Base-by-base conservation (phyloP, 2,329 filamentous ascomycete genomes). In the Tolypocladium nubicola region DNA sequence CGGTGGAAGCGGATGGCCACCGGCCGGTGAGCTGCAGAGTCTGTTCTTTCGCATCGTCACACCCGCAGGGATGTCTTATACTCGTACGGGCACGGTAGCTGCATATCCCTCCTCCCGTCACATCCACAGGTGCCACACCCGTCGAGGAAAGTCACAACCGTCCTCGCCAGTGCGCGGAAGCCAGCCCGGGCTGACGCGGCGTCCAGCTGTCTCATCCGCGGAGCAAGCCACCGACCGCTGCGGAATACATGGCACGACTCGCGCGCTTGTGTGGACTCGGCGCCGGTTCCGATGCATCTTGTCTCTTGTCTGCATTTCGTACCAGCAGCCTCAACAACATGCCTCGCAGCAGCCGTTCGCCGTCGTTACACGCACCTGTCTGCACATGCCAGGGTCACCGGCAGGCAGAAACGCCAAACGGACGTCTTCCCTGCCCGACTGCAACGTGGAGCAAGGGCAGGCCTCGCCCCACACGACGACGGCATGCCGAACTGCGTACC, bases 171-270 rank as follows among this genome's bases (percentile, higher is more conserved):
- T 16, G 33, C 30, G 52, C 53, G 58, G 56, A 57, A 57, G 58
- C 56, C 50, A 39, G 26, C 19, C 35, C 52, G 43, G 53, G 58
- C 30, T 55, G 55, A 55, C 58, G 53, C 56, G 56, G 53, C 58
- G 56, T 40, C 33, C 53, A 41, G 58, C 33, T 57, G 56, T 57
- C 56, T 57, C 50, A 39, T 57, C 30, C 30, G 19, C 16, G 39
- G 19, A 26, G 39, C 40, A 43, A 55, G 54, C 37, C 49, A 50
- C 49, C 47, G 43, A 30, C 52, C 21, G 41, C 50, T 9, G 6
- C 43, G 21, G 11, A 4, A 5, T 30, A 30, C 26, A 5, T 33
- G 1, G 30, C 7, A n/a, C 38, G 33, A 21, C 19, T 35, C 11
- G 45, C 37, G 38, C 23, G 52, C 2, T 26, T 54, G 39, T 10